Evolutionary conservation across 345 rosid genomes (phyloP).

Genomic region (Erysimum cheiranthoides): DNA sequence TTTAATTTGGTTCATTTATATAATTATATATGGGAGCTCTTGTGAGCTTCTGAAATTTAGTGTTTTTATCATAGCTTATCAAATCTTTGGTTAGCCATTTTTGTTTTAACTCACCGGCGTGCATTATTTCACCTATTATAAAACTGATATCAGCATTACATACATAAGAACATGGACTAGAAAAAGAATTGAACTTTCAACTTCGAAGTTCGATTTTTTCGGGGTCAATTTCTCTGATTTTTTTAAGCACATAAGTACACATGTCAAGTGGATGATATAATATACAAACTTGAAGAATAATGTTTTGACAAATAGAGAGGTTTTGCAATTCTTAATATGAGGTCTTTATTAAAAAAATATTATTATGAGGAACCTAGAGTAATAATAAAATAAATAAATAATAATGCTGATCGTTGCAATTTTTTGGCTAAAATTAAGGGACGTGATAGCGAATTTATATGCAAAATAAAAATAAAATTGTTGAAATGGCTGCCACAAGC

Average conservation of each 20-base stretch:
- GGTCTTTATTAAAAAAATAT: too few species aligned
- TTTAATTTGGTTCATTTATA: constrained; percentile 8
- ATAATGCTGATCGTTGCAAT: constrained; percentile 21
- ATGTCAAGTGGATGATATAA: constrained; percentile 32
- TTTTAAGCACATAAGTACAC: not conserved
- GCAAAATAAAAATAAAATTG: not conserved
- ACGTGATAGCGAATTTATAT: not conserved
- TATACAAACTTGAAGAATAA: not conserved
- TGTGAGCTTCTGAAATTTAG: not conserved
- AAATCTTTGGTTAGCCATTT: not conserved
- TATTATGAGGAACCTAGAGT: constrained; percentile 3
- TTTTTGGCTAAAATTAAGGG: constrained; percentile 19
- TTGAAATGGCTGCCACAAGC: constrained; percentile 14
- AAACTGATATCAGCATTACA: constrained; percentile 6
- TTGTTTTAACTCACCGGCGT: not conserved
- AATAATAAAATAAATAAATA: constrained; percentile 17
- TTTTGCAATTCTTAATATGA: not conserved
- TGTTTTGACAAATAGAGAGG: constrained; percentile 20
- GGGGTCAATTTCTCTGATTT: not conserved
- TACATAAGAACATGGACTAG: not conserved
- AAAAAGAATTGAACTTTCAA: not conserved
- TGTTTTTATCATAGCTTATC: not conserved
- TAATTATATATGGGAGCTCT: not conserved
- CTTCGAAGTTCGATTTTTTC: not conserved
- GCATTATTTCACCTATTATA: not conserved